Percentiles rank a stretch among this genome's conserved stretches.
Conservation (phyloP, 495 filamentous ascomycete genomes). For the Aspergillus bridgeri region DNA sequence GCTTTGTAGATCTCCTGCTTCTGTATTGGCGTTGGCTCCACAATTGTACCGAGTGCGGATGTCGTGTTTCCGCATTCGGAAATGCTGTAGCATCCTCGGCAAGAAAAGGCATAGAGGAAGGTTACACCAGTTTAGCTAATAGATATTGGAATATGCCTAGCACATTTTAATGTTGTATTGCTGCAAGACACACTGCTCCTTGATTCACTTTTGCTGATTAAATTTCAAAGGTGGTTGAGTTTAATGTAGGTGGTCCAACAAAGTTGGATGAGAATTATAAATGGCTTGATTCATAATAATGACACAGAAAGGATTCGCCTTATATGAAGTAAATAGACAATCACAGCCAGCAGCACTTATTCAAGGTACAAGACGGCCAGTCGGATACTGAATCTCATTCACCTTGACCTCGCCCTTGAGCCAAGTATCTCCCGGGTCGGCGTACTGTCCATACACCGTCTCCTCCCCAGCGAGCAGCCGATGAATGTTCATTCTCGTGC, state of each 20-base stretch:
- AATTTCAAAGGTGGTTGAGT: neutral
- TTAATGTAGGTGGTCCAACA: neutral
- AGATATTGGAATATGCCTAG: neutral
- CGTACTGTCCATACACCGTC: slow-evolving; percentile 25
- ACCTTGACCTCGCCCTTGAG: slow-evolving; percentile 17
- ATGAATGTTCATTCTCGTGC: slow-evolving; percentile 28
- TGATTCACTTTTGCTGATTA: neutral
- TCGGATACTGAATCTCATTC: slow-evolving; percentile 24
- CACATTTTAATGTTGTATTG: neutral
- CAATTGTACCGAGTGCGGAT: neutral
- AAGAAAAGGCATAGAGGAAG: neutral
- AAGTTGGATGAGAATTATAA: neutral
- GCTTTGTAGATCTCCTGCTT: neutral
- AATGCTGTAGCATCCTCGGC: neutral
- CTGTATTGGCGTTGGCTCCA: neutral
- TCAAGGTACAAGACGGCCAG: slow-evolving; percentile 21
- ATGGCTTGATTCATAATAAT: neutral
- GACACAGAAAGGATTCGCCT: neutral
- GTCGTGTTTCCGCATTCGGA: neutral
- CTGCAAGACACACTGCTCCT: neutral
- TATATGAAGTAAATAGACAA: neutral
- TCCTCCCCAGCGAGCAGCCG: slow-evolving; percentile 21
- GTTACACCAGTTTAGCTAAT: neutral
- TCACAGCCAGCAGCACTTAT: neutral
- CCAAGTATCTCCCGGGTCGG: slow-evolving; percentile 20